Evolutionary conservation across 257 asterid species (phyloP).

Genomic region (Perilla frutescens): DNA sequence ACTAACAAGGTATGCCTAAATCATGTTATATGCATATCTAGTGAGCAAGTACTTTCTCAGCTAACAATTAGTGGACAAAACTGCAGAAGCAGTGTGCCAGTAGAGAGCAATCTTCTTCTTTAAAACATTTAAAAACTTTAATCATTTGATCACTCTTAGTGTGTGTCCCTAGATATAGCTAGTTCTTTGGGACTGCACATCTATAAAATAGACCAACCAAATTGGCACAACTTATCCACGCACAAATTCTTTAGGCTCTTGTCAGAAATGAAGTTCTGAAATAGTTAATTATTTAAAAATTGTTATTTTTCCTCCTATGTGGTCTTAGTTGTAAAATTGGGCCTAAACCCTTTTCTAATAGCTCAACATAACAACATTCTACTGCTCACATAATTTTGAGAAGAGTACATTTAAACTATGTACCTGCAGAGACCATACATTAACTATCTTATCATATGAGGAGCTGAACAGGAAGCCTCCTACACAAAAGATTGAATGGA

Average conservation of each 20-base stretch:
- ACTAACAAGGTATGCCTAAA: too few relatives aligned
- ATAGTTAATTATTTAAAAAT: background rate
- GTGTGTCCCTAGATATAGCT: too few relatives aligned
- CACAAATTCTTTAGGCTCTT: background rate
- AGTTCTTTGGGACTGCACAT: too few relatives aligned
- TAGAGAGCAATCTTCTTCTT: too few relatives aligned
- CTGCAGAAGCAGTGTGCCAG: too few relatives aligned
- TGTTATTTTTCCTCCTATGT: background rate
- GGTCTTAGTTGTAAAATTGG: background rate
- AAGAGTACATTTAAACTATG: slow-evolving; percentile 25
- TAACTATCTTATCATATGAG: slow-evolving; percentile 79
- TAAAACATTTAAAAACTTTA: too few relatives aligned
- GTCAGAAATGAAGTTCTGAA: background rate
- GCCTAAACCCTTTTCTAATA: background rate
- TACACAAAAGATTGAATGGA: slow-evolving; percentile 40
- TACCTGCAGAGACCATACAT: slow-evolving; percentile 94
- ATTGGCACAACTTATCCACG: background rate
- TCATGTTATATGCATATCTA: too few relatives aligned
- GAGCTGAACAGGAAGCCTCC: slow-evolving; percentile 96
- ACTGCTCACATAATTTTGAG: background rate
- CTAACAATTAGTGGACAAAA: too few relatives aligned
- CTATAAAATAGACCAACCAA: background rate
- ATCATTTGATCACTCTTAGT: too few relatives aligned
- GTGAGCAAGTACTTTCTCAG: too few relatives aligned
- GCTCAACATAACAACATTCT: slow-evolving; percentile 1